A percentile compares a stretch with the other conserved stretches of the same genome.
Evolutionary conservation across 1,284 basidiomycete species (phyloP).

Genomic region (Sporisorium scitamineum): DNA sequence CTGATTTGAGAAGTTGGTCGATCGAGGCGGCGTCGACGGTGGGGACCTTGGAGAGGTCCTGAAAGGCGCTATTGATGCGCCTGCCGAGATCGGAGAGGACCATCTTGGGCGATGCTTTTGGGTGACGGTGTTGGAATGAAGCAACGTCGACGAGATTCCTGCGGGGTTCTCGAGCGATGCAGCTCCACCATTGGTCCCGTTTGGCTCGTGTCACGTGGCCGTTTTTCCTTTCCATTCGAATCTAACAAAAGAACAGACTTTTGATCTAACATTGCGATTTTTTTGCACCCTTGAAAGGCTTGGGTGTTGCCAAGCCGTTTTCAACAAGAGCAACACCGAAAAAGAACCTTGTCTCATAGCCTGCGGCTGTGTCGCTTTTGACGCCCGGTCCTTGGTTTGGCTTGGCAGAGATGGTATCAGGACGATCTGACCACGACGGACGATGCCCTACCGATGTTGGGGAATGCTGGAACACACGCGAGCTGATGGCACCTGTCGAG

Average conservation of each 20-base stretch:
- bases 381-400: not conserved
- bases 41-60: constrained; percentile 82
- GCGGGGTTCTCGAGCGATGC: not conserved
- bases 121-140: not conserved
- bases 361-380: constrained; percentile 10
- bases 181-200: not conserved
- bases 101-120: constrained; percentile 73
- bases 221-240: not conserved
- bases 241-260: no score
- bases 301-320: constrained; percentile 10
- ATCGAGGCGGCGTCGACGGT: constrained; percentile 80
- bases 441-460: no score
- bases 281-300: not conserved
- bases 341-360: constrained; percentile 4
- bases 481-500: not conserved
- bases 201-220: not conserved
- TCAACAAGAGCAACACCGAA: not conserved
- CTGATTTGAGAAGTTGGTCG: constrained; percentile 83
- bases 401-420: no score
- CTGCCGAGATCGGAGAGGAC: constrained; percentile 95
- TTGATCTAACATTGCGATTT: no score
- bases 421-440: no score
- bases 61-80: constrained; percentile 91
- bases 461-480: no score
- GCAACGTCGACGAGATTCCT: not conserved